Percentiles rank a stretch among this genome's conserved stretches.
Conservation (phyloP, 2,329 filamentous ascomycete species). For the Pseudogymnoascus sp. region DNA sequence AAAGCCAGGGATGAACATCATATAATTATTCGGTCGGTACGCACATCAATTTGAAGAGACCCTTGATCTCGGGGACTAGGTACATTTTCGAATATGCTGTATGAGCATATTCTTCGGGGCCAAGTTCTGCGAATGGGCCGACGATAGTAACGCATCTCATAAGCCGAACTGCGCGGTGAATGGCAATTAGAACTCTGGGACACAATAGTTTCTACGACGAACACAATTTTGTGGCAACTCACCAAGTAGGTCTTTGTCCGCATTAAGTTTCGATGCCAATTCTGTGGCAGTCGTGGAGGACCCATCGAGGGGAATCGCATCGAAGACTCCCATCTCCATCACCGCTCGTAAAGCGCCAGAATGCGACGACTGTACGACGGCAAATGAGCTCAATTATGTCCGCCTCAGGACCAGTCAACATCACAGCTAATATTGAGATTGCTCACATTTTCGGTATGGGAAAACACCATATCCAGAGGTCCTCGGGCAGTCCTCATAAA, state of each 20-base stretch:
- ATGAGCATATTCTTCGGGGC: constrained; percentile 21
- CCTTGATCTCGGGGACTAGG: constrained; percentile 16
- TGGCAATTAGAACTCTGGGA: neutral
- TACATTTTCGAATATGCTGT: constrained; percentile 21
- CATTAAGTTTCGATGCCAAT: constrained; percentile 15
- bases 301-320: constrained; percentile 20
- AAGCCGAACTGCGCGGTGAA: constrained; percentile 18
- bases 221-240: neutral
- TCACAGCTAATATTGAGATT: neutral
- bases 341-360: constrained; percentile 17
- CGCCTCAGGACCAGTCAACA: neutral
- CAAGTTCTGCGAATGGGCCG: constrained; percentile 19
- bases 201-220: neutral
- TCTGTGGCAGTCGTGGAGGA: constrained; percentile 18
- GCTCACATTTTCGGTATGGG: constrained; percentile 20
- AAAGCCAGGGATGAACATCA: neutral
- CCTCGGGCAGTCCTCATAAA: constrained; percentile 11
- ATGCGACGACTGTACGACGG: constrained; percentile 12
- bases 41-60: constrained; percentile 19
- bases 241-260: constrained; percentile 19
- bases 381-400: neutral
- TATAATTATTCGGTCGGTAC: neutral
- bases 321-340: constrained; percentile 19
- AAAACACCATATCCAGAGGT: constrained; percentile 20
- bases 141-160: constrained; percentile 19